phyloP scores from a whole-genome alignment of 495 filamentous ascomycete genomes.

The Hypoxylon perforatum region DNA sequence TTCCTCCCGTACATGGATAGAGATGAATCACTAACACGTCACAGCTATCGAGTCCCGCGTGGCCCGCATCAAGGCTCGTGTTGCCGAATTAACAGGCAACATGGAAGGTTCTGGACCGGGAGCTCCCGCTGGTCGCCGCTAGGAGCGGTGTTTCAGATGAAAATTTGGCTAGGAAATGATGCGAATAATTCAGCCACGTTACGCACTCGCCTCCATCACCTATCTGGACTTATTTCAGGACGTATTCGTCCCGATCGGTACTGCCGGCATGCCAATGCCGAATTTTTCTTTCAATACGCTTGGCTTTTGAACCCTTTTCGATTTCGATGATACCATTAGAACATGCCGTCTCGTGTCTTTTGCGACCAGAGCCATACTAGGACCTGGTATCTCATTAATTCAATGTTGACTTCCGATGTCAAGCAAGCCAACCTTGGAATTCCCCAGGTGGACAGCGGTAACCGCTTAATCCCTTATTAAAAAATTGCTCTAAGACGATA shows the following conservation, averaged over 20 bases:
- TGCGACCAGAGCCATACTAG: conserved; percentile 31
- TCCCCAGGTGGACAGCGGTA: conserved; percentile 7
- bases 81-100: conserved; percentile 91
- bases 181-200: conserved; percentile 22
- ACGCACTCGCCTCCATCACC: conserved; percentile 22
- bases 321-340: conserved; percentile 51
- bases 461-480: conserved; percentile 21
- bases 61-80: conserved; percentile 95
- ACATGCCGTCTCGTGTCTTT: conserved; percentile 32
- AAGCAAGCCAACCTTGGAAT: conserved; percentile 13
- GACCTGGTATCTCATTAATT: conserved; percentile 31
- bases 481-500: conserved; percentile 29
- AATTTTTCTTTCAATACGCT: conserved; percentile 24
- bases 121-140: conserved; percentile 46
- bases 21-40: conserved; percentile 43
- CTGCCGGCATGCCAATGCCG: conserved; percentile 1
- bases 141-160: conserved; percentile 42
- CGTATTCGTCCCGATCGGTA: conserved; percentile 13
- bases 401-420: conserved; percentile 9
- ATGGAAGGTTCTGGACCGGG: conserved; percentile 63
- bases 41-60: conserved; percentile 94
- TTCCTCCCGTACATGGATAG: background rate
- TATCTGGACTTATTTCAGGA: conserved; percentile 8
- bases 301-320: conserved; percentile 28
- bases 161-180: conserved; percentile 26